phyloP scores from a whole-genome alignment of 495 filamentous ascomycete species.

The Penicillium riverlandense region DNA sequence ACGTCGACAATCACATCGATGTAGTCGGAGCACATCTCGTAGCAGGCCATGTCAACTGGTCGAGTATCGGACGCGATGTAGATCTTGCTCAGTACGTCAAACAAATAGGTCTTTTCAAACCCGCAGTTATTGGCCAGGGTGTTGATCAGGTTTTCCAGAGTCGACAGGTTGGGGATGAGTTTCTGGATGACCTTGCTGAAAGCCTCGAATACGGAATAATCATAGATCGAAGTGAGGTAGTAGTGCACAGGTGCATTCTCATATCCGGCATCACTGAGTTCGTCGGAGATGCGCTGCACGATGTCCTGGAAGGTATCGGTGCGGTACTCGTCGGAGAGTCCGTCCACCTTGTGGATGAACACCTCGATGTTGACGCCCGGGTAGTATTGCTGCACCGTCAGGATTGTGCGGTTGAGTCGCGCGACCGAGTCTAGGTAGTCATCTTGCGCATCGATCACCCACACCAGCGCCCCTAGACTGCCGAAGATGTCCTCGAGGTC shows the following conservation, averaged over 20 bases:
- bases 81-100: conserved; percentile 94
- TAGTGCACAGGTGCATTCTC: conserved; percentile 89
- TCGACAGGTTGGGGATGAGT: conserved; percentile 85
- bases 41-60: conserved; percentile 85
- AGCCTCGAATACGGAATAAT: conserved; percentile 96
- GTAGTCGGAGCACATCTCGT: conserved; percentile 96
- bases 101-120: conserved; percentile 96
- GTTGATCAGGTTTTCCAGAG: conserved; percentile 85
- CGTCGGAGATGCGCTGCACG: conserved; percentile 92
- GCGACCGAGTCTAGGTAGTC: conserved; percentile 87
- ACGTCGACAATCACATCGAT: conserved; percentile 97
- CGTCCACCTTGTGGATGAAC: conserved; percentile 97
- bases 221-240: conserved; percentile 93
- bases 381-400: conserved; percentile 78
- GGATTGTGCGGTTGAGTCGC: conserved; percentile 77
- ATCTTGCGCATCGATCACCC: conserved; percentile 97
- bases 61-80: conserved; percentile 94
- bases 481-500: conserved; percentile 91
- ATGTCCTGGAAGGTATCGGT: conserved; percentile 91
- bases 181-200: conserved; percentile 98
- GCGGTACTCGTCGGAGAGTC: conserved; percentile 88
- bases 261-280: conserved; percentile 83
- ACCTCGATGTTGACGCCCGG: conserved; percentile 93
- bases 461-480: conserved; percentile 87
- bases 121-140: conserved; percentile 80